Evolutionary conservation across 495 filamentous ascomycete species (phyloP), one percentile per base, ranked within the genome.

Genomic region (Penicillium longicatenatum): DNA sequence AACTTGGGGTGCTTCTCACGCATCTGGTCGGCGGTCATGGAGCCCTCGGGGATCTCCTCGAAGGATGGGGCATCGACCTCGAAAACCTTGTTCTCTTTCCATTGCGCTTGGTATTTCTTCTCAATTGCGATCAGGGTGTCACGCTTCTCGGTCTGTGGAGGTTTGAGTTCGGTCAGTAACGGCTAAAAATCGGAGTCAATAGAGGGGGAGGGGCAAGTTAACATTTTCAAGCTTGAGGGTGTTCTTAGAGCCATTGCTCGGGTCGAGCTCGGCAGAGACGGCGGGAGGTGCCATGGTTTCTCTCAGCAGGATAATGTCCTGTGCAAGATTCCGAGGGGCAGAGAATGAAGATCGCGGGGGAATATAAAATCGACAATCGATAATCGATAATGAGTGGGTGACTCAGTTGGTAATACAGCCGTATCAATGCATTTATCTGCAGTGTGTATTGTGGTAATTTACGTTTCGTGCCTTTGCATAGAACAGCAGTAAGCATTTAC

Each of bases 31-130:
- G 89, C 73, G 39, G 87, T 76, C 60, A 90, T 86, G 52, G 86
- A 80, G 52, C 86, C 82, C 37, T 85, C 80, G 44, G 92, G 90
- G 37, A 89, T 80, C 62, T 96, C 92, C 33, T 79, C 78, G 24
- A 82, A 82, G 1, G 89, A 82, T 11, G 93, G 93, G 7, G 93
- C 92, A 74, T 96, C 78, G 59, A 86, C 80, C 70, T 97, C 82
- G 84, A 98, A 97, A 52, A 96, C 74, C 52, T 81, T 77, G 57
- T 86, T 76, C 31, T 90, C 81, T 67, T 86, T 84, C 94, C 94
- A 98, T 84, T 84, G 77, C 61, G 80, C 74, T 75, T 97, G 94
- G 75, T 94, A 97, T 75, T 89, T 92, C 80, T 94, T 94, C 76
- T 98, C 94, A 58, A 89, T 86, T 39, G 85, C 86, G 59, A 96